A percentile compares a stretch with the other conserved stretches of the same genome.
These are phyloP conservation scores for Taphrina pruni DNA, from an alignment of 1,139 yeast genomes.

Conservation along the genomic window DNA sequence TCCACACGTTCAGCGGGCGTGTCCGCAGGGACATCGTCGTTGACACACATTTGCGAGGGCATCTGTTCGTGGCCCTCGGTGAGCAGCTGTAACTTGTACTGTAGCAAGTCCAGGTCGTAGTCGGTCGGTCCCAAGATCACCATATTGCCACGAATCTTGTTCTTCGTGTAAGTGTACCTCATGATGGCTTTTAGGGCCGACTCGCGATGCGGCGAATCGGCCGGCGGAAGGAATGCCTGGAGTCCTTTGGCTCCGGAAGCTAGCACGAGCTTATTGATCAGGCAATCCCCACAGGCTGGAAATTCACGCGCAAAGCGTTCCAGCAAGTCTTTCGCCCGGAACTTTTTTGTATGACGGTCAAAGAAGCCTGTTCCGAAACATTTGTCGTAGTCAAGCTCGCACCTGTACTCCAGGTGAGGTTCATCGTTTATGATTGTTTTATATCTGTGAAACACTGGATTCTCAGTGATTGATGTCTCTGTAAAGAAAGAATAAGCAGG, in stretches of 20 bases:
- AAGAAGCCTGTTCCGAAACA: too few species aligned
- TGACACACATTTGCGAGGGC: not conserved
- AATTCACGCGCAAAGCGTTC: not conserved
- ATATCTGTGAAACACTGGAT: too few species aligned
- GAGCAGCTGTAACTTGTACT: not conserved
- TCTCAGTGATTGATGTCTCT: too few species aligned
- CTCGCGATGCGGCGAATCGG: not conserved
- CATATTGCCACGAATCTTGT: not conserved
- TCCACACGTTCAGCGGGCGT: slow-evolving; percentile 1
- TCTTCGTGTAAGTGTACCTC: not conserved
- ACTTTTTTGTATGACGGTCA: too few species aligned
- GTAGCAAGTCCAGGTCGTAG: not conserved
- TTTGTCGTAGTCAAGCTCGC: too few species aligned
- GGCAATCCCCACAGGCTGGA: not conserved
- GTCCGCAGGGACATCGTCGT: not conserved
- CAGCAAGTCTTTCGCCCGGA: not conserved
- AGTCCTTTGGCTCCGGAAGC: not conserved
- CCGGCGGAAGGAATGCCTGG: not conserved
- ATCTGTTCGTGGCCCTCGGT: not conserved
- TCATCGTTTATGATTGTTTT: too few species aligned
- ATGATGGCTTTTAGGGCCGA: not conserved
- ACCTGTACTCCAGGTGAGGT: too few species aligned
- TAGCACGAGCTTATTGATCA: not conserved
- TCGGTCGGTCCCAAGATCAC: not conserved
- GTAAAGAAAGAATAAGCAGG: too few species aligned